Base-by-base conservation (phyloP, 2,329 filamentous ascomycete species). In the Penicillium expansum region DNA sequence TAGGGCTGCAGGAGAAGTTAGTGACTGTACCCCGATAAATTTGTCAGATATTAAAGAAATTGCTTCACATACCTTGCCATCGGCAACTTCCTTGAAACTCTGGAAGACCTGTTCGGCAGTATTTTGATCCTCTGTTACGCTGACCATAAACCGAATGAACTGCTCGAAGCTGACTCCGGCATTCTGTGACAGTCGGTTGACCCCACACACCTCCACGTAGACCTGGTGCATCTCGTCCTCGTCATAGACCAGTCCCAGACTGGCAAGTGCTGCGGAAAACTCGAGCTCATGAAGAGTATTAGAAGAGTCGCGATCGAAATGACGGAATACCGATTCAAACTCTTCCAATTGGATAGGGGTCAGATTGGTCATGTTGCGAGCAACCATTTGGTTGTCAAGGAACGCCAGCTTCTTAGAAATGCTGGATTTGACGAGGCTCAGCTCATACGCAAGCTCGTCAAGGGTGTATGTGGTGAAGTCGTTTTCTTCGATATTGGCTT, bases 381-480 rank as follows among this genome's bases (percentile, higher is more conserved):
- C 94, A 16, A 99, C 94, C 82, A 97, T 95, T 76, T 99, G 94
- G 77, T 99, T 99, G 71, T 99, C 93, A 54, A 99, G 80, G 79
- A 99, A 99, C 42, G 90, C 88, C 55, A 97, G 84, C 77, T 99
- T 99, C 81, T 97, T 99, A 62, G 92, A 89, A 29, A 97, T 93
- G 11, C 90, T 94, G 30, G 90, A 88, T 72, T 92, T 92, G 56
- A 97, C 94, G 30, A 99, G 83, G 16, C 91, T 87, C 57, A 97
- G 83, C 76, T 99, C 94, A 77, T 99, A 99, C 58, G 87, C 86
- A 41, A 99, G 83, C 76, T 99, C 94, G 71, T 99, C 94, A 73
- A 97, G 94, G 10, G 93, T 96, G 77, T 97, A 97, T 9, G 93
- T 97, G n/a, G 94, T 99, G 74, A 94, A 97, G 78, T 99, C 94